Evolutionary conservation across 805 yeast genomes (phyloP).

Genomic region (Debaryomyces prosopidis): DNA sequence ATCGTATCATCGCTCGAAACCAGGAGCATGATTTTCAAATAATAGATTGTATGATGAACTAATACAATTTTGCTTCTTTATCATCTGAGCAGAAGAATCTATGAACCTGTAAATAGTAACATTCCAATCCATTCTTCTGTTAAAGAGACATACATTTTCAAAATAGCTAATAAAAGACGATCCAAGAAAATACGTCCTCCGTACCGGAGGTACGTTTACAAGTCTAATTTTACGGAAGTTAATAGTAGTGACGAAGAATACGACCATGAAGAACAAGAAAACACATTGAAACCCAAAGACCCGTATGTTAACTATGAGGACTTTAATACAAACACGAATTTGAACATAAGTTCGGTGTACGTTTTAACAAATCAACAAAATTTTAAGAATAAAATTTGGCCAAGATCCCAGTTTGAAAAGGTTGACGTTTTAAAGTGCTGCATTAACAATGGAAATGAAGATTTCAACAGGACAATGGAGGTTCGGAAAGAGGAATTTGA

Average conservation of each 20-base stretch:
- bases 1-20: neutral
- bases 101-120: neutral
- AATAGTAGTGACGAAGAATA: slow-evolving; percentile 26
- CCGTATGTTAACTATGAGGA: slow-evolving; percentile 23
- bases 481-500: slow-evolving; percentile 13
- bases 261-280: slow-evolving; percentile 11
- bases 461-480: slow-evolving; percentile 16
- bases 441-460: slow-evolving; percentile 24
- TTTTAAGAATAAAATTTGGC: slow-evolving; percentile 41
- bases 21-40: neutral
- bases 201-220: slow-evolving; percentile 70
- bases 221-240: slow-evolving; percentile 32
- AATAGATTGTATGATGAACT: neutral
- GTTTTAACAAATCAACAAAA: slow-evolving; percentile 26
- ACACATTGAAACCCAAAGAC: slow-evolving; percentile 9
- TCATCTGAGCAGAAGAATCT: neutral
- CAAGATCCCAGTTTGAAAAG: slow-evolving; percentile 50
- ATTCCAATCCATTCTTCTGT: neutral
- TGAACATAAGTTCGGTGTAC: slow-evolving; percentile 32
- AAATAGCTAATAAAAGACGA: slow-evolving; percentile 85
- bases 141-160: slow-evolving; percentile 11
- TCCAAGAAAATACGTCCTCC: slow-evolving; percentile 83
- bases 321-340: slow-evolving; percentile 23
- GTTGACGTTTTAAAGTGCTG: slow-evolving; percentile 46
- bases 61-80: neutral